phyloP scores from a whole-genome alignment of 768 basidiomycete species.

The Termitomyces sp. region DNA sequence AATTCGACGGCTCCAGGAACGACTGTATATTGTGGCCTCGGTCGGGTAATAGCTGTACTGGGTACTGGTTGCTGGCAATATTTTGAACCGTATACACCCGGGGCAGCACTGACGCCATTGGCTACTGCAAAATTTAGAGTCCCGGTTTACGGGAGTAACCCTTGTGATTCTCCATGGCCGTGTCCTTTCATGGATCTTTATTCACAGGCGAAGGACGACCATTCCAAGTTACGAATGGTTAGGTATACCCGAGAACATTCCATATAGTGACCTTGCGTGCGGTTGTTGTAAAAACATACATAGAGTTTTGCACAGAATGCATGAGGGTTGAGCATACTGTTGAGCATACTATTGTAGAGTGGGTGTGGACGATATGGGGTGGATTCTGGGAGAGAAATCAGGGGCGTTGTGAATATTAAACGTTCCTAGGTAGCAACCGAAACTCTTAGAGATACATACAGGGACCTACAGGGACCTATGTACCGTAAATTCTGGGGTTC shows the following conservation, averaged over 20 bases:
- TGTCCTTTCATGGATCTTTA: background rate
- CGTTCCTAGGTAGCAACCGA: background rate
- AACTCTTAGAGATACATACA: background rate
- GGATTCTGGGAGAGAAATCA: background rate
- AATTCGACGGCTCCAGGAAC: background rate
- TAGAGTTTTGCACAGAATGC: too few relatives aligned
- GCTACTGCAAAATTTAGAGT: background rate
- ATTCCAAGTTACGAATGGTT: slow-evolving; percentile 1
- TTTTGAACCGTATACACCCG: background rate
- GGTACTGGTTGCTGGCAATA: background rate
- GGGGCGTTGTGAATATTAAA: background rate
- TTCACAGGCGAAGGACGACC: background rate
- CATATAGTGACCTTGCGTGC: background rate
- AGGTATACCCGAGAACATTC: background rate
- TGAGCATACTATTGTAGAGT: too few relatives aligned
- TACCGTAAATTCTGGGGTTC: background rate
- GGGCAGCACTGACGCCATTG: background rate
- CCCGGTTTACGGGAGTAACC: background rate
- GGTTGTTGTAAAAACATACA: too few relatives aligned
- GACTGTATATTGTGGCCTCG: background rate
- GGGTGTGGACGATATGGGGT: too few relatives aligned
- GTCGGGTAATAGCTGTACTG: background rate
- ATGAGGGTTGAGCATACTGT: too few relatives aligned
- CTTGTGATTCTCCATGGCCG: background rate
- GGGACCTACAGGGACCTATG: background rate